phyloP scores from a whole-genome alignment of 192 early-diverging fungal genomes.

The Gamsiella multidivaricata region DNA sequence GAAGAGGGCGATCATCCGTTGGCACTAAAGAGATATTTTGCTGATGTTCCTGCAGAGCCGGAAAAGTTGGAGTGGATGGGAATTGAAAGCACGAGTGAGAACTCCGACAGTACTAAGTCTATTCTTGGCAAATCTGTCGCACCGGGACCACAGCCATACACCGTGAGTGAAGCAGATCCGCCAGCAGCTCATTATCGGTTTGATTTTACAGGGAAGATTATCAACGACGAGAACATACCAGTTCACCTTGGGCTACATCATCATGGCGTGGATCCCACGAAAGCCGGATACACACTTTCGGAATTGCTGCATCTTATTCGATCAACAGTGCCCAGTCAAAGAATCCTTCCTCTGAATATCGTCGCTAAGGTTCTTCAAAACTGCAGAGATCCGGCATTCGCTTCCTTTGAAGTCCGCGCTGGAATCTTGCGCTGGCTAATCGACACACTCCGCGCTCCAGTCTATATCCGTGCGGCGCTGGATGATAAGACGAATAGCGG shows the following conservation, averaged over 20 bases:
- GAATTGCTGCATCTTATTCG: conserved; percentile 86
- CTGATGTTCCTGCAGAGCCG: conserved; percentile 62
- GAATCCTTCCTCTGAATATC: conserved; percentile 72
- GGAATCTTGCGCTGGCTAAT: conserved; percentile 54
- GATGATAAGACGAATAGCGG: conserved; percentile 75
- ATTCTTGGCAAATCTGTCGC: conserved; percentile 54
- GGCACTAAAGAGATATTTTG: conserved; percentile 65
- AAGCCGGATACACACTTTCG: conserved; percentile 86
- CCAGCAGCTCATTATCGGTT: conserved; percentile 73
- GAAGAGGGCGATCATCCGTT: conserved; percentile 56
- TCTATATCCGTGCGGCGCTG: conserved; percentile 71
- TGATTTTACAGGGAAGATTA: conserved; percentile 80
- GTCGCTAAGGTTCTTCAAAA: conserved; percentile 69
- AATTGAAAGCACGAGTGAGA: conserved; percentile 35
- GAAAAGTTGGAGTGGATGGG: conserved; percentile 81
- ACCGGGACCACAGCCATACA: conserved; percentile 61
- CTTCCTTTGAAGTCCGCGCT: conserved; percentile 32
- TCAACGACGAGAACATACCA: conserved; percentile 67
- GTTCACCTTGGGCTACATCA: conserved; percentile 84
- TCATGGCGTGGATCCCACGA: conserved; percentile 85
- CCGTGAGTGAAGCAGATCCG: conserved; percentile 59
- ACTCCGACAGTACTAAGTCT: conserved; percentile 21
- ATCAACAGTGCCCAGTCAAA: conserved; percentile 84
- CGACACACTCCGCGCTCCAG: conserved; percentile 53
- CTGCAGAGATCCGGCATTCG: conserved; percentile 41